Conservation (phyloP, 2,329 filamentous ascomycete species). For the Xylaria hypoxylon region DNA sequence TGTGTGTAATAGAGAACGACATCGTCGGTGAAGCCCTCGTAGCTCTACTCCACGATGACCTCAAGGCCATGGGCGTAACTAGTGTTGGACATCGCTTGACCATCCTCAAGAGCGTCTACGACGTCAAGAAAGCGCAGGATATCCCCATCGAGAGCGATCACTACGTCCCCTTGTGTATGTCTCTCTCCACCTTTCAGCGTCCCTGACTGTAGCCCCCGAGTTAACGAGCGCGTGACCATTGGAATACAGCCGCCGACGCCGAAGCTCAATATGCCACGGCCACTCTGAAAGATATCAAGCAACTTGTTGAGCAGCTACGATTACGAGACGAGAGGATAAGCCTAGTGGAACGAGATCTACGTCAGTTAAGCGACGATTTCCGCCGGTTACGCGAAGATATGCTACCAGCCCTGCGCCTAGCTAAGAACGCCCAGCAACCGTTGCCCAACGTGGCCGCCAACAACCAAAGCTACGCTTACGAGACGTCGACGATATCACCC, state of each 20-base stretch:
- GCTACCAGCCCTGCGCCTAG: conserved; percentile 87
- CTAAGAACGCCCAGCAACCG: conserved; percentile 91
- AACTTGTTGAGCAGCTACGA: conserved; percentile 88
- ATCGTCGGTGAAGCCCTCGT: conserved; percentile 93
- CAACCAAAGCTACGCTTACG: conserved; percentile 63
- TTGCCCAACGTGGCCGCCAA: conserved; percentile 68
- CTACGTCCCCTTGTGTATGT: conserved; percentile 90
- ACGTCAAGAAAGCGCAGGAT: conserved; percentile 94
- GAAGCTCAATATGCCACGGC: conserved; percentile 87
- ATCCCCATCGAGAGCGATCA: conserved; percentile 92
- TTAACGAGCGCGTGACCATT: conserved; percentile 31
- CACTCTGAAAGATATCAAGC: conserved; percentile 91
- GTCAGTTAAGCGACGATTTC: conserved; percentile 88
- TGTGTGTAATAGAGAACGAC: conserved; percentile 77
- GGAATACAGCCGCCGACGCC: conserved; percentile 80
- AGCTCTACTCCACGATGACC: conserved; percentile 88
- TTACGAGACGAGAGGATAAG: conserved; percentile 91
- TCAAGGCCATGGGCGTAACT: conserved; percentile 92
- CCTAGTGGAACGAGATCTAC: conserved; percentile 83
- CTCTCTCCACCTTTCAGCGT: conserved; percentile 10
- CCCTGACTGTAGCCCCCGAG: conserved; percentile 6
- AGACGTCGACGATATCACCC: conserved; percentile 64
- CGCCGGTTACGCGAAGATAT: conserved; percentile 89
- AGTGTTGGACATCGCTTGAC: conserved; percentile 95
- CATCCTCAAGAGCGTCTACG: conserved; percentile 95